Base-by-base conservation (phyloP, 306 rosid genomes). In the Prunus dulcis region DNA sequence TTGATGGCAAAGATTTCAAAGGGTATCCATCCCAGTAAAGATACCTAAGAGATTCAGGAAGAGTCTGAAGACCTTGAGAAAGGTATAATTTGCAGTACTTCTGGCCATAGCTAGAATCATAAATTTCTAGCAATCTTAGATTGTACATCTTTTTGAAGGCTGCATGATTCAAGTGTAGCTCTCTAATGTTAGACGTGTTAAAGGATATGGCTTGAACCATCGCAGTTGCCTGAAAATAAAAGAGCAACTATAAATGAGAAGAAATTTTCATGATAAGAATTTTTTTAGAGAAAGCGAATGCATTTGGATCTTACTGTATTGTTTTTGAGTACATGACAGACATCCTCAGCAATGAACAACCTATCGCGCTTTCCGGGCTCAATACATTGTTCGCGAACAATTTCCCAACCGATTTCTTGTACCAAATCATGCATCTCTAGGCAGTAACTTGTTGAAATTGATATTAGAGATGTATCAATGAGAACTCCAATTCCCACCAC, bases 401-500 rank as follows among this genome's bases (percentile, higher is more conserved):
- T 34, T 34, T 34, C 41, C 41, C 41, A 34, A 34, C 41, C 41
- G 2, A 34, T 34, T 34, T 34, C 2, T 34, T 34, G 41, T 34
- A 34, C 8, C 41, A 58, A 22, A 22, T 22, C 30, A 4, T 58
- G 64, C 64, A 58, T 22, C 6, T 58, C 18, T 25, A 58, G 6
- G 64, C 63, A 4, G 18, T 3, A 2, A 18, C 10, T 11, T 11
- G 71, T 25, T 45, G 64, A 58, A 20, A 50, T 32, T 53, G 79
- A 64, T 32, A 84, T 69, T 56, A 84, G 82, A 23, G 17, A 58
- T 5, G 9, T 23, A 23, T 58, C 64, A 10, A 22, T 12, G 32
- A 58, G 30, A 58, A n/a, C 69, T 9, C 72, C 84, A 25, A 82
- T 67, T 28, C 84, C 87, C 43, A 38, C 30, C 27, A 78, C 68